Conservation (phyloP, 352 stramenopile genomes). For the Saprolegnia diclina region DNA sequence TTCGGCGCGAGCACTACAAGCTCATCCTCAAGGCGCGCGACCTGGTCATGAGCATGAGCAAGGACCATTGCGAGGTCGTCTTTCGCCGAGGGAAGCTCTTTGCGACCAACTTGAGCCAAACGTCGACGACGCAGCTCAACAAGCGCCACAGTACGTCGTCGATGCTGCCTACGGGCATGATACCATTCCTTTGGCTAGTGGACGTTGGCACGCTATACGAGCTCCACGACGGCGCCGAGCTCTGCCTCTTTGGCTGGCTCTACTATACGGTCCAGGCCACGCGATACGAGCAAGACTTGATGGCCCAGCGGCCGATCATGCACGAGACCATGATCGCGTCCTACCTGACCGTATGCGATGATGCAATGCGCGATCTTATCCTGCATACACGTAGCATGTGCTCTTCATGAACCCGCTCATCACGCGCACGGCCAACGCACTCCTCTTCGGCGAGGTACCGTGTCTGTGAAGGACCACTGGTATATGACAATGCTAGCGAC, state of each 20-base stretch:
- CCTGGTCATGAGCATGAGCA: conserved; percentile 7
- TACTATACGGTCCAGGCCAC: neutral
- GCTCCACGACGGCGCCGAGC: neutral
- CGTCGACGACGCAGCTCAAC: neutral
- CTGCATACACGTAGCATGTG: neutral
- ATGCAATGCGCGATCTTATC: neutral
- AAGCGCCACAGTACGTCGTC: neutral
- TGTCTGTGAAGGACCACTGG: neutral
- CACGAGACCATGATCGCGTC: neutral
- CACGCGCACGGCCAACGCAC: neutral
- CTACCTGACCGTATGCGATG: neutral
- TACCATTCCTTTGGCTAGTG: no score
- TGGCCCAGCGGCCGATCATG: no score
- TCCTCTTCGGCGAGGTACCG: neutral
- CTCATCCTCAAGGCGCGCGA: neutral
- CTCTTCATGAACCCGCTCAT: conserved; percentile 5
- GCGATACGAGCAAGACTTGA: neutral
- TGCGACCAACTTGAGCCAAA: neutral
- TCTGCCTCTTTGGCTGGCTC: conserved; percentile 4
- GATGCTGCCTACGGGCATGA: no score
- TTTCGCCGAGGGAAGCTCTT: neutral
- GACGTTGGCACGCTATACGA: neutral
- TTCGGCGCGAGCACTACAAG: neutral
- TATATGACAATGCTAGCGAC: neutral
- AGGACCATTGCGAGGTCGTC: neutral